Conservation (phyloP, 495 filamentous ascomycete genomes). For the Aspergillus saccharolyticus region DNA sequence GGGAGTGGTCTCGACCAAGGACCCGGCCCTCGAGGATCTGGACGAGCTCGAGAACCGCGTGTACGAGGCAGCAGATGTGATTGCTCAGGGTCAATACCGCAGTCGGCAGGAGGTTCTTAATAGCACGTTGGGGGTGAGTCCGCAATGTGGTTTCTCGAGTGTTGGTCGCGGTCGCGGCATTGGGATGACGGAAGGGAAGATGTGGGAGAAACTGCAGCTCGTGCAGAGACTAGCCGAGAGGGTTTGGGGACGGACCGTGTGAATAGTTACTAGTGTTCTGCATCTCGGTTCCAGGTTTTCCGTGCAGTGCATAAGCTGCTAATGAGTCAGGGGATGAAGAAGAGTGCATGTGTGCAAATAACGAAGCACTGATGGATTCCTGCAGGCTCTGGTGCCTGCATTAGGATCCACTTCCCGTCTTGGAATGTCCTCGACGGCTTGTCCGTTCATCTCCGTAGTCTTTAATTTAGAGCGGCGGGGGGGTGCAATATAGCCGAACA, state of each 20-base stretch:
- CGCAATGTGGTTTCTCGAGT: conserved; percentile 62
- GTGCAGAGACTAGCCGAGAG: conserved; percentile 16
- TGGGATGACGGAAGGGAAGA: conserved; percentile 51
- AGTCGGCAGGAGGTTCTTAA: conserved; percentile 41
- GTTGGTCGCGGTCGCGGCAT: conserved; percentile 48
- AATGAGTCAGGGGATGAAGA: too few species aligned
- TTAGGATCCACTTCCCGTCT: not conserved
- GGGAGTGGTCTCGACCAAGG: conserved; percentile 20
- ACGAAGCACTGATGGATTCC: not conserved
- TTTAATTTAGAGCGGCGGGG: too few species aligned
- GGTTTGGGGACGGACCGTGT: conserved; percentile 1
- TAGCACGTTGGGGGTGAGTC: conserved; percentile 51
- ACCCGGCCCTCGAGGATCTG: conserved; percentile 13
- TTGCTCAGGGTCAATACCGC: conserved; percentile 33
- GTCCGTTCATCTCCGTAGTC: not conserved
- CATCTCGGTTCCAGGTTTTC: too few species aligned
- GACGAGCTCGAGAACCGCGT: conserved; percentile 39
- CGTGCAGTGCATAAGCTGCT: too few species aligned
- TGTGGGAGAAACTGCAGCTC: conserved; percentile 45
- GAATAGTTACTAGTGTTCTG: too few species aligned
- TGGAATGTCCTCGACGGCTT: not conserved
- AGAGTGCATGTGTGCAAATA: not conserved
- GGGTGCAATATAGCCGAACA: not conserved
- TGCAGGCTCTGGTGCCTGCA: not conserved
- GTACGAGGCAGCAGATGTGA: not conserved